Evolutionary conservation across 1,139 yeast species (phyloP), one percentile per base, ranked within the genome.

Genomic region (Debaryomyces subglobosus): DNA sequence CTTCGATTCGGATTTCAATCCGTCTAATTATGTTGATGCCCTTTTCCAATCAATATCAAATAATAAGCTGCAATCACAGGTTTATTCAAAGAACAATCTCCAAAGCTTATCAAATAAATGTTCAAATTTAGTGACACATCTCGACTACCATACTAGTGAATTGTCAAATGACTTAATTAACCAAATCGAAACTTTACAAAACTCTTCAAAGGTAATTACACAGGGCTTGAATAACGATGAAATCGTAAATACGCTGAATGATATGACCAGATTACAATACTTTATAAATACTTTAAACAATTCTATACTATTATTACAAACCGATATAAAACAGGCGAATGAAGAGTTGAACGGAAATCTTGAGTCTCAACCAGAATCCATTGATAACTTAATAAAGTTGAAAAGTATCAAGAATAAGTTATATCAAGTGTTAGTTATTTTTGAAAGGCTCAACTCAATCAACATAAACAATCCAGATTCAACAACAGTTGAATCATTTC

Each of bases 91-190:
- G 27, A 50, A 54, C 30, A 62, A 62, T 29, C 52, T 70, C 44
- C 59, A 67, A 18, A 60, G 61, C 39, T 54, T 73, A 33, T 62
- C 70, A 30, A 63, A 56, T 47, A 65, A 65, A 41, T 64, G 73
- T 39, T 66, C 71, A 39, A 67, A 63, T 27, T 67, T 86, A 35
- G 68, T 83, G 16, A 74, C 84, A 3, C 86, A 84, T 55, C 63
- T 85, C 49, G 89, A 86, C 60, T 83, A 77, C 61, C 80, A 82
- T 55, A 80, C 86, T 1, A 81, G 75, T 56, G 83, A 81, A 53
- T 62, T 85, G 15, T 74, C 84, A 0, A 66, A 65, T 20, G 81
- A 81, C 51, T 67, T 84, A 51, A 78, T 81, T 55, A 60, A 69
- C 12, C 75, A 77, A 45, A 69, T 85, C 50, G 72, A 69, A 44